These are phyloP conservation scores for Aspergillus caelatus DNA, from an alignment of 2,329 filamentous ascomycete species.

Conservation along the genomic window DNA sequence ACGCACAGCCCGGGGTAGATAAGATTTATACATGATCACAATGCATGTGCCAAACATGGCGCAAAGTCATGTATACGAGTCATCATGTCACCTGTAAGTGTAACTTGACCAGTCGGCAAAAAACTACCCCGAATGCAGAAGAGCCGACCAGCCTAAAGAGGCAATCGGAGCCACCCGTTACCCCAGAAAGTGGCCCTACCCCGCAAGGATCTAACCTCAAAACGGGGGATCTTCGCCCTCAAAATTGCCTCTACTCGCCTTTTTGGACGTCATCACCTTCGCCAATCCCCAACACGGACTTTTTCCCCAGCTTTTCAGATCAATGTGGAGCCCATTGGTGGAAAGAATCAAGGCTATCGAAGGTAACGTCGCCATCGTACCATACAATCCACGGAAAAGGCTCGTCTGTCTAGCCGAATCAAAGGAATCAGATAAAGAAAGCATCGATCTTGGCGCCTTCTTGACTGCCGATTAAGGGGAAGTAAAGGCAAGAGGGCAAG, in stretches of 20 bases:
- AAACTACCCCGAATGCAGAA: not conserved
- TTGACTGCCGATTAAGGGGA: not conserved
- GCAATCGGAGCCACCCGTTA: constrained; percentile 17
- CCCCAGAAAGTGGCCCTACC: constrained; percentile 9
- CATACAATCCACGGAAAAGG: not conserved
- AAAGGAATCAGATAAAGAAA: not conserved
- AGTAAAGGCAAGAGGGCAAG: not conserved
- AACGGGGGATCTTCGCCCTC: not conserved
- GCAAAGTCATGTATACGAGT: too few relatives aligned
- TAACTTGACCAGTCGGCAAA: not conserved
- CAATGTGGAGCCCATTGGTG: not conserved
- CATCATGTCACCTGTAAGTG: too few relatives aligned
- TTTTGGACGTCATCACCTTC: not conserved
- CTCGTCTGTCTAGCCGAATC: not conserved
- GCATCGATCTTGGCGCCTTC: not conserved
- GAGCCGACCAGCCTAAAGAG: not conserved
- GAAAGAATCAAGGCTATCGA: not conserved
- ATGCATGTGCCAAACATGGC: too few relatives aligned
- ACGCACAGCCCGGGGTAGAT: not conserved
- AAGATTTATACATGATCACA: not conserved
- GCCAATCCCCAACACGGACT: not conserved
- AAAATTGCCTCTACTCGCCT: not conserved
- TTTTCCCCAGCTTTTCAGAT: not conserved
- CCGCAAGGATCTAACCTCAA: constrained; percentile 9
- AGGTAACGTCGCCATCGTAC: not conserved